Percentiles rank a stretch among this genome's conserved stretches.
Evolutionary conservation across 2,329 filamentous ascomycete genomes (phyloP).

Genomic region (Alternaria triticina): DNA sequence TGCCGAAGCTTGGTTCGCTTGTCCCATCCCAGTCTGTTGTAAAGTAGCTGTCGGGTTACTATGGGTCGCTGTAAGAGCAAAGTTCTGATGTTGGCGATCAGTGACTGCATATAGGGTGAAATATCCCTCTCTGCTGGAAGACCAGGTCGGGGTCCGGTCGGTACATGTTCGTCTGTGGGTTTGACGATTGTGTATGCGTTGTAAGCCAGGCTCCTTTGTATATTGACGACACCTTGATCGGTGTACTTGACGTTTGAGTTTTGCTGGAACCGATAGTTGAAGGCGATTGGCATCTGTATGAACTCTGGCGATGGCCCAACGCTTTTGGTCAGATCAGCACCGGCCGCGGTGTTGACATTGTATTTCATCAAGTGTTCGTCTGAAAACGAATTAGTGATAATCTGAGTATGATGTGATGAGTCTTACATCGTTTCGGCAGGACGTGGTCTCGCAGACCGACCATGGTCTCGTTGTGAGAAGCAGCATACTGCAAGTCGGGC

Average conservation of each 20-base stretch:
- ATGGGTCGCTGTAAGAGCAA: slow-evolving; percentile 78
- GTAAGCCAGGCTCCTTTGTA: slow-evolving; percentile 34
- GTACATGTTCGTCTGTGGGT: slow-evolving; percentile 67
- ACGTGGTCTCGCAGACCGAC: slow-evolving; percentile 73
- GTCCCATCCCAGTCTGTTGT: slow-evolving; percentile 70
- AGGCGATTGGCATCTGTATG: slow-evolving; percentile 74
- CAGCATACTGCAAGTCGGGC: slow-evolving; percentile 85
- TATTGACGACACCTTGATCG: slow-evolving; percentile 49
- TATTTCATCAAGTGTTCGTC: slow-evolving; percentile 69
- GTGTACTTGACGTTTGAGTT: slow-evolving; percentile 75
- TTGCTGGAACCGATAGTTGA: slow-evolving; percentile 77
- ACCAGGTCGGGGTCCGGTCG: slow-evolving; percentile 65
- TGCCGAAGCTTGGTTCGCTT: slow-evolving; percentile 68
- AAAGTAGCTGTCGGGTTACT: slow-evolving; percentile 82
- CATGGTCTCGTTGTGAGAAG: slow-evolving; percentile 71
- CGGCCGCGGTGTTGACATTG: slow-evolving; percentile 48
- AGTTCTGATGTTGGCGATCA: slow-evolving; percentile 68
- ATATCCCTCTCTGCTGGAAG: slow-evolving; percentile 58
- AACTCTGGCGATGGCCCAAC: slow-evolving; percentile 82
- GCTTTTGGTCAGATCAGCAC: slow-evolving; percentile 69
- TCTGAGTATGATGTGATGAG: background rate
- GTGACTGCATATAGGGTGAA: slow-evolving; percentile 65
- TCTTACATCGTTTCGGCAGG: slow-evolving; percentile 72
- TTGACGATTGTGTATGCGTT: slow-evolving; percentile 59
- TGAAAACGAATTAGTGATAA: slow-evolving; percentile 30